Evolutionary conservation across 31 red algal species (phyloP), one percentile per base, ranked within the genome.

Genomic region (Pterothamnion heteromorphum): DNA sequence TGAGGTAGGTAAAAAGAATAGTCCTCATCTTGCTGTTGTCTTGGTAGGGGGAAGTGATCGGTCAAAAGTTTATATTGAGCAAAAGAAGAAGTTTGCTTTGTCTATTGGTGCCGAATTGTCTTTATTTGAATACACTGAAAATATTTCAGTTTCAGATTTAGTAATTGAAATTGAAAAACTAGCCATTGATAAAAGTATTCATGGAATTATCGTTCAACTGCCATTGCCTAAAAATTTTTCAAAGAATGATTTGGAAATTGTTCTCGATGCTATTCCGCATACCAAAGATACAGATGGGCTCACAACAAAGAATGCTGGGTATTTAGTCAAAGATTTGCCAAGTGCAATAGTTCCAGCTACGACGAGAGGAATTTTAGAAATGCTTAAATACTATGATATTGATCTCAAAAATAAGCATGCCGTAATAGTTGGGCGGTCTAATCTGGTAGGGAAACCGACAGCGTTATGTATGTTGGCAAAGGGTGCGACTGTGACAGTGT

Each of bases 171-270:
- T 98, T 21, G 90, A 94, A 34, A 83, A 95, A 36, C 93, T 98
- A 1, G 97, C 96, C 44, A 64, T 80, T 22, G 78, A 91, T 9
- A 28, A 90, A 26, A 91, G 94, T 83, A 95, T 98, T 26, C 93
- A 98, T 76, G 97, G 95, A 23, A 96, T 97, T 92, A 76, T 98
- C 20, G 94, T 98, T 71, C 97, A 98, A 81, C 58, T 97, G 22
- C 97, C 97, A 22, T 89, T 98, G 21, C 97, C 97, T 3, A 92
- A 92, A 33, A 89, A 94, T 72, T 95, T 97, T 84, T 74, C 96
- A 58, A 91, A 95, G 44, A 41, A 41, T 41, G 38, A 41, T 41
- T 76, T 76, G 2, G 72, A 76, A 32, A 76, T 26, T 26, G 23
- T 76, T 76, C 30, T 76, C 5, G 30, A 76, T 32, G 72, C 23